These are phyloP conservation scores for Linum trigynum DNA, from an alignment of 345 rosid species.

Conservation along the genomic window DNA sequence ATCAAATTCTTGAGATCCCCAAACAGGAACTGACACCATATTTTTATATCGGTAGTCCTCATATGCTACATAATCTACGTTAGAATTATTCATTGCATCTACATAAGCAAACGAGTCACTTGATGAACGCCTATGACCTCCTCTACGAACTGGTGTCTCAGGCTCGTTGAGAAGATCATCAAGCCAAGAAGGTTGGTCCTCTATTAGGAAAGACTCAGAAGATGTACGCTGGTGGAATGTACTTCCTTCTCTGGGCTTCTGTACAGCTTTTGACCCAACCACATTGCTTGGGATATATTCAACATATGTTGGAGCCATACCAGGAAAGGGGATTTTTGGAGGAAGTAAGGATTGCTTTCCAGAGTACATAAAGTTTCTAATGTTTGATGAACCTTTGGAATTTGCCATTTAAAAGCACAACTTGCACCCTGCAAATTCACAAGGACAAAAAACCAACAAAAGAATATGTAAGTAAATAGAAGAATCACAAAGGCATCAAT, in stretches of 20 bases:
- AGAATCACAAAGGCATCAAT: neutral
- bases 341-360: slow-evolving; percentile 85
- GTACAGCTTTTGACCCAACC: slow-evolving; percentile 57
- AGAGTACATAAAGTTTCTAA: slow-evolving; percentile 54
- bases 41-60: slow-evolving; percentile 49
- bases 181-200: slow-evolving; percentile 98
- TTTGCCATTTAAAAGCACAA: slow-evolving; percentile 41
- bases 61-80: slow-evolving; percentile 46
- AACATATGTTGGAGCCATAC: slow-evolving; percentile 47
- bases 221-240: slow-evolving; percentile 78
- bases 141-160: slow-evolving; percentile 77
- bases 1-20: slow-evolving; percentile 66
- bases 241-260: slow-evolving; percentile 53
- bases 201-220: slow-evolving; percentile 70
- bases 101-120: slow-evolving; percentile 91
- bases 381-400: slow-evolving; percentile 67
- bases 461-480: neutral
- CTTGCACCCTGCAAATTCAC: slow-evolving; percentile 22
- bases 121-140: slow-evolving; percentile 93
- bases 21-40: slow-evolving; percentile 32
- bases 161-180: slow-evolving; percentile 99
- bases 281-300: slow-evolving; percentile 52
- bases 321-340: slow-evolving; percentile 86
- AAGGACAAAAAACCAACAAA: neutral
- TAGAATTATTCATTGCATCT: slow-evolving; percentile 53